Evolutionary conservation across 257 asterid genomes (phyloP).

Genomic region (Solanum habrochaites): DNA sequence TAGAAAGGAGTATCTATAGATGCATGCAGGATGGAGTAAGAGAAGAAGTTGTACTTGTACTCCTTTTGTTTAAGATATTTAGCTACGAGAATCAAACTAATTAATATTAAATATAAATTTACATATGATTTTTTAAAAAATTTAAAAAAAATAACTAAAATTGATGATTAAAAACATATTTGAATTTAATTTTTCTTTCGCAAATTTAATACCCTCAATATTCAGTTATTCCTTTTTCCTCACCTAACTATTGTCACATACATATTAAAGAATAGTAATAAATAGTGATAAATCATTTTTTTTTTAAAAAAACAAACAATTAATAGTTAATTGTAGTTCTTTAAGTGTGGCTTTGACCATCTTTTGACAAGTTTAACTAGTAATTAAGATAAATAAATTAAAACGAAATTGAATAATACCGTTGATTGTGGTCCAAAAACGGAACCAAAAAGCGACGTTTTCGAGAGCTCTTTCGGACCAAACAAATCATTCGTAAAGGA

Average conservation of each 20-base stretch:
- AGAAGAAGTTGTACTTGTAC: background rate
- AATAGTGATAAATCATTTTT: too few relatives aligned
- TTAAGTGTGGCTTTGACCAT: background rate
- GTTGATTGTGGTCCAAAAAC: conserved; percentile 50
- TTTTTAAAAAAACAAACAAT: background rate
- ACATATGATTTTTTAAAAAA: rapidly evolving
- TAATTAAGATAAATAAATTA: background rate
- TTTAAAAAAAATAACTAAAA: too few relatives aligned
- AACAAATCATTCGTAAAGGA: conserved; percentile 50
- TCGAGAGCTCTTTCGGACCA: conserved; percentile 39
- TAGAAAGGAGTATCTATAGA: background rate
- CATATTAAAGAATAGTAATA: too few relatives aligned
- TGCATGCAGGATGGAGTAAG: background rate
- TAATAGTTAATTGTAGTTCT: background rate
- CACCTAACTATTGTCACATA: background rate
- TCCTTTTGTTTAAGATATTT: background rate
- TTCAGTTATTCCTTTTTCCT: background rate
- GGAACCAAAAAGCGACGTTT: conserved; percentile 32
- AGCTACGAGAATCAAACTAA: background rate
- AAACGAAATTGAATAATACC: conserved; percentile 10
- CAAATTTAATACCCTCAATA: background rate
- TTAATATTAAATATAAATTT: background rate
- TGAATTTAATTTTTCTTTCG: background rate
- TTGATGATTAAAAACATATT: rapidly evolving
- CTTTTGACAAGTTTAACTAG: background rate